A percentile compares a stretch with the other conserved stretches of the same genome.
Conservation (phyloP, 2,329 filamentous ascomycete species). For the Dactylellina cionopaga region DNA sequence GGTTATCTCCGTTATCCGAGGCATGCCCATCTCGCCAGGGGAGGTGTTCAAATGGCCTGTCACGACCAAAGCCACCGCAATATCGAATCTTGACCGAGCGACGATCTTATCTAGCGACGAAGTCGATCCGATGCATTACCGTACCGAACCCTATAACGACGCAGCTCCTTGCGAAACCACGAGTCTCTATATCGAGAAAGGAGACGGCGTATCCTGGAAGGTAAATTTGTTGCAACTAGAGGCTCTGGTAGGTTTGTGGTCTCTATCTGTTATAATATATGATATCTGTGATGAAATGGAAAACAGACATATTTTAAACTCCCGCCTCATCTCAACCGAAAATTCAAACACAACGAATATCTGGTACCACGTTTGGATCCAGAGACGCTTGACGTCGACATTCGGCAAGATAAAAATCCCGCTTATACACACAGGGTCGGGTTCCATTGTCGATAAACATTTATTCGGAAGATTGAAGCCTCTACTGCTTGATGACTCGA, state of each 20-base stretch:
- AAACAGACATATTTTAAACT: slow-evolving; percentile 4
- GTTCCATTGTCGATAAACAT: slow-evolving; percentile 19
- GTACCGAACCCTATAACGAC: neutral
- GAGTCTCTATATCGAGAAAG: slow-evolving; percentile 13
- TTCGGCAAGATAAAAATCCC: neutral
- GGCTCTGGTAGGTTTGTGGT: slow-evolving; percentile 29
- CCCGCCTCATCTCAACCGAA: slow-evolving; percentile 23
- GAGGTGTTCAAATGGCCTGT: slow-evolving; percentile 20
- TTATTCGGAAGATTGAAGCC: slow-evolving; percentile 19
- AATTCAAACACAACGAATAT: slow-evolving; percentile 11
- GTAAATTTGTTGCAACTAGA: slow-evolving; percentile 18
- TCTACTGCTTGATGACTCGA: neutral
- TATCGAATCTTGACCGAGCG: slow-evolving; percentile 1
- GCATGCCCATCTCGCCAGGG: neutral
- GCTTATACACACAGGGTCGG: neutral
- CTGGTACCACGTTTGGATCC: slow-evolving; percentile 35
- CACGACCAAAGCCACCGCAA: neutral
- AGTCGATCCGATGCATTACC: neutral
- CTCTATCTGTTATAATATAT: slow-evolving; percentile 23
- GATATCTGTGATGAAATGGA: slow-evolving; percentile 20
- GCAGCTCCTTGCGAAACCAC: neutral
- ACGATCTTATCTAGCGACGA: slow-evolving; percentile 8
- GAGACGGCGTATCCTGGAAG: slow-evolving; percentile 17
- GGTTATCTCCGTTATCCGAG: neutral
- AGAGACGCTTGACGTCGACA: slow-evolving; percentile 2